Conservation (phyloP, 441 rosid genomes). For the Eruca vesicaria region DNA sequence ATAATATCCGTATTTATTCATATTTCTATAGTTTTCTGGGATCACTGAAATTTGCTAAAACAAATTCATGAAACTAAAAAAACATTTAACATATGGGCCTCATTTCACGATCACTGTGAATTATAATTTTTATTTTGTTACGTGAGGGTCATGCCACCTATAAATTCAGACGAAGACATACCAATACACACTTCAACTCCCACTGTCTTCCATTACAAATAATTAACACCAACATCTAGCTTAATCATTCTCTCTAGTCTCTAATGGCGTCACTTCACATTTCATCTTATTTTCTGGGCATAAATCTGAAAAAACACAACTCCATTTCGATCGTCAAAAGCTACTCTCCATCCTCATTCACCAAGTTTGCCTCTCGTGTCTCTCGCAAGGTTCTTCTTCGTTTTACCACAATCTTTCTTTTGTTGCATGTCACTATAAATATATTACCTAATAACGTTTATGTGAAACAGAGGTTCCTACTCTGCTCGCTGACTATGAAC, state of each 20-base stretch:
- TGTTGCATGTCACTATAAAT: neutral
- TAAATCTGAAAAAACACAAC: neutral
- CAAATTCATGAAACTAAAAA: neutral
- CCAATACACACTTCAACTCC: neutral
- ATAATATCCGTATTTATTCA: too few relatives aligned
- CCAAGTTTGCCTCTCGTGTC: neutral
- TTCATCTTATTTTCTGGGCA: slow-evolving; percentile 13
- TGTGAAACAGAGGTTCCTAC: slow-evolving; percentile 9
- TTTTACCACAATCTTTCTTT: neutral
- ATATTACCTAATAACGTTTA: neutral
- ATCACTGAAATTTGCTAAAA: neutral
- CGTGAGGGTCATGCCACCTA: neutral
- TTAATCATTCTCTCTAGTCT: neutral
- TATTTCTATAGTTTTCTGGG: neutral
- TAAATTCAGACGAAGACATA: neutral
- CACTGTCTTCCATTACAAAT: neutral
- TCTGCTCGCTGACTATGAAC: slow-evolving; percentile 42
- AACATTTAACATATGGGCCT: neutral
- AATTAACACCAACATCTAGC: neutral
- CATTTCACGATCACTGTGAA: neutral
- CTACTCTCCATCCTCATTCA: neutral
- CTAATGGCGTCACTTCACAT: slow-evolving; percentile 17
- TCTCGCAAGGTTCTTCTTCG: slow-evolving; percentile 20
- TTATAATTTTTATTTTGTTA: neutral
- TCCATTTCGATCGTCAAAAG: neutral